phyloP scores from a whole-genome alignment of 257 asterid species.

The Plectranthus barbatus region DNA sequence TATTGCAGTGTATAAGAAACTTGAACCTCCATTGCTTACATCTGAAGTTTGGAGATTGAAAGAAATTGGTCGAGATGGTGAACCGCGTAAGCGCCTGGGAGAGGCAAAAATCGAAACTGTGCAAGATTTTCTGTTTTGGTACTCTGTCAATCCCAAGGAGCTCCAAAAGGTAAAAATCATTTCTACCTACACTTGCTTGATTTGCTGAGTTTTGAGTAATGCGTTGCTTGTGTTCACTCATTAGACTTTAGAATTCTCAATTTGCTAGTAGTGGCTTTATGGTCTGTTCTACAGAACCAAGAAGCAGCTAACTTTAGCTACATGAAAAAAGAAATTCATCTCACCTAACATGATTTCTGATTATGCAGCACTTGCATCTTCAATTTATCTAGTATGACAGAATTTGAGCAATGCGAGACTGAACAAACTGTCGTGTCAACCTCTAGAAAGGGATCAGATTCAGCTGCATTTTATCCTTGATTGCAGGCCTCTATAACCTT shows the following conservation, averaged over 20 bases:
- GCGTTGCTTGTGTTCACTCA: not conserved
- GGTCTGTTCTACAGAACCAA: not conserved
- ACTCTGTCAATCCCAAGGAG: conserved; percentile 16
- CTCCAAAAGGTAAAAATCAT: conserved; percentile 18
- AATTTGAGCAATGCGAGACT: not conserved
- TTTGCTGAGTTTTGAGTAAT: not conserved
- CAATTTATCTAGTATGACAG: not conserved
- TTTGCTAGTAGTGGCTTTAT: not conserved
- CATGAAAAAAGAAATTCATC: too few relatives aligned
- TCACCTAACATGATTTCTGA: not conserved
- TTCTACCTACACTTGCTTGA: not conserved
- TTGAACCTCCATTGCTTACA: not conserved
- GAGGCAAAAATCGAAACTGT: conserved; percentile 12
- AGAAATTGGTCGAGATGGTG: conserved; percentile 16
- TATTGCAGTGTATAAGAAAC: not conserved
- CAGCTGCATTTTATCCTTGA: too few relatives aligned
- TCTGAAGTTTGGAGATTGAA: conserved; percentile 26
- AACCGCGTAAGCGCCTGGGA: conserved; percentile 5
- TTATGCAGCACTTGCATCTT: not conserved
- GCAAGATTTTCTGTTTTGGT: conserved; percentile 31
- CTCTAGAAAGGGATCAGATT: too few relatives aligned
- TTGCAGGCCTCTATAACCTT: too few relatives aligned
- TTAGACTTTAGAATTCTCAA: not conserved
- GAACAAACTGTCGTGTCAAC: not conserved
- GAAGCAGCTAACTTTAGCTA: too few relatives aligned